Conservation (phyloP, 1,139 yeast species). For the Candida tropicalis region DNA sequence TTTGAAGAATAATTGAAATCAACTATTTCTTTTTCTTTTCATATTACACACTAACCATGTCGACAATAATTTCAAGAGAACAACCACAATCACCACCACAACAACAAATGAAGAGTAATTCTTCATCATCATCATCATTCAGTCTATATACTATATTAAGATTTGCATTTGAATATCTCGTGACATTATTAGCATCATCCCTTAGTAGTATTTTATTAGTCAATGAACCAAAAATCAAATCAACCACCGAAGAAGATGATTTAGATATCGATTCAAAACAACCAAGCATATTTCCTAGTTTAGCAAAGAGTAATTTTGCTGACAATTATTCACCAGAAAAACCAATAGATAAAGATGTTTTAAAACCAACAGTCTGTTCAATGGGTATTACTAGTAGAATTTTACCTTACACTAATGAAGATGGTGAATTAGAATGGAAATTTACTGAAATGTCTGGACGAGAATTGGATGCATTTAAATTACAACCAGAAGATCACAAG, state of each 20-base stretch:
- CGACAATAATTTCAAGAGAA: slow-evolving; percentile 1
- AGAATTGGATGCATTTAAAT: slow-evolving; percentile 33
- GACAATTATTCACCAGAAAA: slow-evolving; percentile 1
- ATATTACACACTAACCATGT: neutral
- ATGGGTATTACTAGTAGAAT: slow-evolving; percentile 51
- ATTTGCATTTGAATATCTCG: slow-evolving; percentile 3
- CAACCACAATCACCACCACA: neutral
- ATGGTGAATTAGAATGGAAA: slow-evolving; percentile 63
- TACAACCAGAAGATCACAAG: slow-evolving; percentile 17
- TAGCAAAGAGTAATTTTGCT: slow-evolving; percentile 3
- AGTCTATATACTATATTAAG: slow-evolving; percentile 2
- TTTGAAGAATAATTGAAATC: too few relatives aligned
- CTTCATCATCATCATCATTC: too few relatives aligned
- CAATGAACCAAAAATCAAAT: neutral
- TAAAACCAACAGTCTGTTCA: slow-evolving; percentile 37
- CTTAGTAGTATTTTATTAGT: neutral
- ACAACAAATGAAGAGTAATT: neutral
- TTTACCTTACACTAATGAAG: slow-evolving; percentile 51
- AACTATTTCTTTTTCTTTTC: too few relatives aligned
- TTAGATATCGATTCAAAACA: neutral
- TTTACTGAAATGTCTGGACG: slow-evolving; percentile 41
- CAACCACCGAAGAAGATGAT: neutral
- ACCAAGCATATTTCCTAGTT: slow-evolving; percentile 1
- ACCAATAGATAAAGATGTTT: slow-evolving; percentile 2
- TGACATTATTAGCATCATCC: neutral